Evolutionary conservation across 768 basidiomycete species (phyloP).

Genomic region (Plicaturopsis crispa): DNA sequence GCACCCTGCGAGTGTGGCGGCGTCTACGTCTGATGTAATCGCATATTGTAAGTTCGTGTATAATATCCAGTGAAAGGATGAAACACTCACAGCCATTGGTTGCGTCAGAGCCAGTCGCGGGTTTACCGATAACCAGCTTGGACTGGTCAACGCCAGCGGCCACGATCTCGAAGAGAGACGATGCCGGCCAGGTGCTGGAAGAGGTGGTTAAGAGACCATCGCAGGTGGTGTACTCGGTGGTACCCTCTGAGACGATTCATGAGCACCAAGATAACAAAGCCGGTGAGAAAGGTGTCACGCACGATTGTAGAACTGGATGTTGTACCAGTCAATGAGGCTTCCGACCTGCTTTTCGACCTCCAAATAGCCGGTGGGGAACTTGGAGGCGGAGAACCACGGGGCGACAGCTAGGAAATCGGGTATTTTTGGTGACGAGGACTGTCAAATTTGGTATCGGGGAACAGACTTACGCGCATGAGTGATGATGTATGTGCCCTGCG

Average conservation of each 20-base stretch:
- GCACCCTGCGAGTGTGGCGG: slow-evolving; percentile 50
- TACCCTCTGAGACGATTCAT: slow-evolving; percentile 37
- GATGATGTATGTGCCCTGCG: slow-evolving; percentile 22
- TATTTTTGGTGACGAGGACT: too few species aligned
- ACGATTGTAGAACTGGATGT: slow-evolving; percentile 37
- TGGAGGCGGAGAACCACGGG: slow-evolving; percentile 36
- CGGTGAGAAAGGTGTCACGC: slow-evolving; percentile 5
- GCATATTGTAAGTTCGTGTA: too few species aligned
- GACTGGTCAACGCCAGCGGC: slow-evolving; percentile 45
- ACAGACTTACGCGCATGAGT: slow-evolving; percentile 25
- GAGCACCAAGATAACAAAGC: background rate
- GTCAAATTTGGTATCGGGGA: too few species aligned
- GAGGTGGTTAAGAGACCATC: slow-evolving; percentile 48
- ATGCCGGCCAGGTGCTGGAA: slow-evolving; percentile 52
- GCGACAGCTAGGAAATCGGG: slow-evolving; percentile 28
- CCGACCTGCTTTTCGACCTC: slow-evolving; percentile 46
- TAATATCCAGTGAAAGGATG: too few species aligned
- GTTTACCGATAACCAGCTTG: slow-evolving; percentile 77
- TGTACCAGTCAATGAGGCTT: slow-evolving; percentile 57
- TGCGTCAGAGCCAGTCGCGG: slow-evolving; percentile 41
- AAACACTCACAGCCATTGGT: slow-evolving; percentile 50
- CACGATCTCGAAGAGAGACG: slow-evolving; percentile 53
- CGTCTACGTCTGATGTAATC: slow-evolving; percentile 57
- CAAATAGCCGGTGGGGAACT: slow-evolving; percentile 46
- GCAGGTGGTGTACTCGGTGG: slow-evolving; percentile 59